phyloP scores from a whole-genome alignment of 2,329 filamentous ascomycete genomes.

The Blastomyces percursus region DNA sequence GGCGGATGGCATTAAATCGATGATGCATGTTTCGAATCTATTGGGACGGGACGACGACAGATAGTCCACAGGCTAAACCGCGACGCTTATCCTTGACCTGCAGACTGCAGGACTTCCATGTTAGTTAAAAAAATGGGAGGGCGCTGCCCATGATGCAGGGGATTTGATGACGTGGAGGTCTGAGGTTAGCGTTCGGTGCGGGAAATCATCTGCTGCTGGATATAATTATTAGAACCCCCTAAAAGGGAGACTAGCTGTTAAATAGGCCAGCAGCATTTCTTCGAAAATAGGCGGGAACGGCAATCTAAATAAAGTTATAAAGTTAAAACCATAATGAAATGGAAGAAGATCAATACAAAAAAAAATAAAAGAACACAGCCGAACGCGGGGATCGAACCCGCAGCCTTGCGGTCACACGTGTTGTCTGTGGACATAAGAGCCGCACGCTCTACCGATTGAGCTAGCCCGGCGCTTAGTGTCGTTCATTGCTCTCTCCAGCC shows the following conservation, averaged over 20 bases:
- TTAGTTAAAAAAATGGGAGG: background rate
- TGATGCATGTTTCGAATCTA: background rate
- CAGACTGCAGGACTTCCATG: background rate
- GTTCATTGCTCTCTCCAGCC: background rate
- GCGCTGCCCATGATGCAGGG: background rate
- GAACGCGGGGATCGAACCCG: conserved; percentile 35
- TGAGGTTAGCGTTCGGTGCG: background rate
- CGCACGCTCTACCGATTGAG: conserved; percentile 44
- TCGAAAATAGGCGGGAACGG: too few relatives aligned
- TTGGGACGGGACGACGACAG: background rate
- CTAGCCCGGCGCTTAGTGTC: conserved; percentile 33
- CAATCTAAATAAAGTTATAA: background rate
- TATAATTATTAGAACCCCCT: too few relatives aligned
- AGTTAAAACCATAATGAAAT: background rate
- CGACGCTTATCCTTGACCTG: background rate
- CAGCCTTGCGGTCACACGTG: conserved; percentile 27
- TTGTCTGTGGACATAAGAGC: conserved; percentile 34
- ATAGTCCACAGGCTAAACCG: background rate
- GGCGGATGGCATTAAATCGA: background rate
- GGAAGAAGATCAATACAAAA: background rate
- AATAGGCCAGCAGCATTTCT: too few relatives aligned
- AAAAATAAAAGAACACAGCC: conserved; percentile 18
- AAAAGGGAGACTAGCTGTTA: too few relatives aligned
- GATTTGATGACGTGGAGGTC: background rate
- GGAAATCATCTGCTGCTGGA: too few relatives aligned